These are phyloP conservation scores for Podaxis carcinomalis DNA, from an alignment of 768 basidiomycete genomes.

Conservation along the genomic window DNA sequence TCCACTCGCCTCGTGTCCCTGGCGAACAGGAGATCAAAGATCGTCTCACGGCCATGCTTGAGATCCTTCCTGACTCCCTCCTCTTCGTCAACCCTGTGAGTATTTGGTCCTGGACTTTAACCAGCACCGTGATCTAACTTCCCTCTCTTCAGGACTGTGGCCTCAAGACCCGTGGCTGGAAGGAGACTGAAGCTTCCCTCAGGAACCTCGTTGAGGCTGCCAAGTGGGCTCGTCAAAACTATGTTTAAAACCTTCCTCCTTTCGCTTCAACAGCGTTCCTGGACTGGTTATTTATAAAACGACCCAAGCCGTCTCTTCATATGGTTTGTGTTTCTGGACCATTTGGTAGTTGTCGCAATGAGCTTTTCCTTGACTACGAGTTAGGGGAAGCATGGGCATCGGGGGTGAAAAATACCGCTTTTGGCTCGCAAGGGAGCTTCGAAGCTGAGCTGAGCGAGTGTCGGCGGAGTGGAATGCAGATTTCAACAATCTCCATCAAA, in stretches of 20 bases:
- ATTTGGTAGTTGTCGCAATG: conserved; percentile 45
- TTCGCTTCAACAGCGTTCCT: conserved; percentile 93
- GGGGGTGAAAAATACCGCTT: conserved; percentile 30
- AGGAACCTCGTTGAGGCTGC: conserved; percentile 87
- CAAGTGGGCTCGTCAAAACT: conserved; percentile 85
- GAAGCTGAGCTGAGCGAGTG: conserved; percentile 34
- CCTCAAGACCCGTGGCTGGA: conserved; percentile 98
- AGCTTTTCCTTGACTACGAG: conserved; percentile 17
- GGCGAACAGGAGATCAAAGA: conserved; percentile 91
- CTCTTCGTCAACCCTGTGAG: conserved; percentile 87
- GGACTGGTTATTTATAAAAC: conserved; percentile 52
- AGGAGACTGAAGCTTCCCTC: conserved; percentile 91
- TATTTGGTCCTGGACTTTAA: conserved; percentile 2
- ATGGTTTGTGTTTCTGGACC: conserved; percentile 38
- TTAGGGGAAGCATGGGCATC: conserved; percentile 9
- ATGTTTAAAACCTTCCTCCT: conserved; percentile 53
- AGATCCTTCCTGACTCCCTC: conserved; percentile 73
- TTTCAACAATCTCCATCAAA: conserved; percentile 73
- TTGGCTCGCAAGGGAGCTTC: conserved; percentile 33
- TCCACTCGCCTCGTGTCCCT: conserved; percentile 99
- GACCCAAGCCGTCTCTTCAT: conserved; percentile 14
- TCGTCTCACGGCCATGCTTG: conserved; percentile 80
- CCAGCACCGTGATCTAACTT: conserved; percentile 1
- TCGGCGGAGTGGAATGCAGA: conserved; percentile 50
- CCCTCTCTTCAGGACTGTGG: conserved; percentile 70